phyloP scores from a whole-genome alignment of 2,329 filamentous ascomycete genomes.

The Ploettnerulaceae sp. region DNA sequence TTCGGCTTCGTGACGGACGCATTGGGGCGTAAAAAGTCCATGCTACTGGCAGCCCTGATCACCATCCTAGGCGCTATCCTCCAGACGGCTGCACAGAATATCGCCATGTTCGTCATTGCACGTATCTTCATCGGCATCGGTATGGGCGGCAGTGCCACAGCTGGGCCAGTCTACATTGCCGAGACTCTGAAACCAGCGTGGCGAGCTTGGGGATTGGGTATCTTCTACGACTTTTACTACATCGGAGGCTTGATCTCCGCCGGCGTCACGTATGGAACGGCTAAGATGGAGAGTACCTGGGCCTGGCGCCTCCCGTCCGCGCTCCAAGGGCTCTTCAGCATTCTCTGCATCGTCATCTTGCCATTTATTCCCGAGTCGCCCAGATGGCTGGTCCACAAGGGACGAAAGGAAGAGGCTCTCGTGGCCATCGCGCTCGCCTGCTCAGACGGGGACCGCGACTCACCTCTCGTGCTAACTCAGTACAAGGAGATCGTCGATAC shows the following conservation, averaged over 20 bases:
- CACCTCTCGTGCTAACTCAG: constrained; percentile 41
- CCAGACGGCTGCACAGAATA: constrained; percentile 23
- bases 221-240: constrained; percentile 38
- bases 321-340: constrained; percentile 29
- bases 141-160: constrained; percentile 31
- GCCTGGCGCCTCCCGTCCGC: constrained; percentile 35
- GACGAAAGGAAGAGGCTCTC: constrained; percentile 43
- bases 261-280: constrained; percentile 35
- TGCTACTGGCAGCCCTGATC: constrained; percentile 19
- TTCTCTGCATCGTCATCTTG: constrained; percentile 18
- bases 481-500: constrained; percentile 41
- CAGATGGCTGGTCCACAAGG: constrained; percentile 52
- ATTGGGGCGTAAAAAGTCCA: constrained; percentile 32
- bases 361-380: constrained; percentile 45
- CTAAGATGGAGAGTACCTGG: constrained; percentile 34
- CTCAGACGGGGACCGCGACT: constrained; percentile 46
- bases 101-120: constrained; percentile 25
- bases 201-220: constrained; percentile 40
- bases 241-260: constrained; percentile 34
- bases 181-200: constrained; percentile 45
- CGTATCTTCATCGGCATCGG: constrained; percentile 26
- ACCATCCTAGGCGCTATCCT: constrained; percentile 21
- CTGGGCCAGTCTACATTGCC: constrained; percentile 44
- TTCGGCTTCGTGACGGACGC: constrained; percentile 37
- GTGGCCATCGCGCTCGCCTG: constrained; percentile 45